These are phyloP conservation scores for Paxillus involutus DNA, from an alignment of 768 basidiomycete species.

Conservation along the genomic window DNA sequence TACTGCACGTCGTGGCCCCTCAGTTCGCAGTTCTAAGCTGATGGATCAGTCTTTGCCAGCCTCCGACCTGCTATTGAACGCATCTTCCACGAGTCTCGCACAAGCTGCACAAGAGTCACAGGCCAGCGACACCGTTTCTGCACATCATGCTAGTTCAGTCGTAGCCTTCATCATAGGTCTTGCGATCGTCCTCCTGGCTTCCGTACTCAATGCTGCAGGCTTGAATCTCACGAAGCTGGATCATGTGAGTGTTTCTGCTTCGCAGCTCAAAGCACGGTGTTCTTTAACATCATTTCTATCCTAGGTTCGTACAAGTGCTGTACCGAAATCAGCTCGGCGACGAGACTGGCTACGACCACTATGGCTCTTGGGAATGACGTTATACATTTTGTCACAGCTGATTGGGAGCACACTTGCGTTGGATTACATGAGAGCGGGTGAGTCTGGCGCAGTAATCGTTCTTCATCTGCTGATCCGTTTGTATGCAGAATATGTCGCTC, in stretches of 20 bases:
- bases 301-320: slow-evolving; percentile 69
- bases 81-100: slow-evolving; percentile 17
- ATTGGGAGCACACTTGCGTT: slow-evolving; percentile 86
- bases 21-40: slow-evolving; percentile 1
- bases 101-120: slow-evolving; percentile 15
- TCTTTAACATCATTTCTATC: background rate
- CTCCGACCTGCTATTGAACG: background rate
- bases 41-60: slow-evolving; percentile 17
- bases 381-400: slow-evolving; percentile 91
- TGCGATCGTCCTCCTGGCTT: slow-evolving; percentile 78
- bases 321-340: slow-evolving; percentile 74
- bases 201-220: slow-evolving; percentile 89
- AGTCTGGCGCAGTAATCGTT: slow-evolving; percentile 13
- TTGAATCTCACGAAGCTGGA: slow-evolving; percentile 94
- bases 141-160: slow-evolving; percentile 53
- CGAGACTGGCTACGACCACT: slow-evolving; percentile 82
- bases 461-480: slow-evolving; percentile 11
- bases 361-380: slow-evolving; percentile 89
- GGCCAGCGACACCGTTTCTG: slow-evolving; percentile 23
- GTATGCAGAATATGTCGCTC: slow-evolving; percentile 86
- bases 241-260: slow-evolving; percentile 54
- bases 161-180: slow-evolving; percentile 83
- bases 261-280: background rate
- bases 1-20: background rate
- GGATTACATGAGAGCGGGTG: slow-evolving; percentile 85